Evolutionary conservation across 805 yeast genomes (phyloP), one percentile per base, ranked within the genome.

Genomic region (Metschnikowia lachancei): DNA sequence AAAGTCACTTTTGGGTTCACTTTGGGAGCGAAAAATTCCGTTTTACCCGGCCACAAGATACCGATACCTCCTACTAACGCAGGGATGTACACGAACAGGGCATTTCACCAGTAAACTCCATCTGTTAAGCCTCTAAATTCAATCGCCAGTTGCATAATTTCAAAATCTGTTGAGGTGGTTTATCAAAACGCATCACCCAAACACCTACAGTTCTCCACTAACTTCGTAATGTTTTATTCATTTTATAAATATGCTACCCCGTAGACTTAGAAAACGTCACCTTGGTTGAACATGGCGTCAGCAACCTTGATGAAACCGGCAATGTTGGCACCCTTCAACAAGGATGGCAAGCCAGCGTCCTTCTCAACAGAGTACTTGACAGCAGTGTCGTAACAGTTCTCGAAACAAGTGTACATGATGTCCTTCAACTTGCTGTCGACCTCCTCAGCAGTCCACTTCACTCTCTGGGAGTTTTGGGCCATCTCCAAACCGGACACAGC

Each of bases 231-330:
- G 17, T 16, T 38, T 26, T 39, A n/a, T 20, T 11, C 14, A 30
- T 29, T n/a, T 33, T 32, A 24, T 33, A 28, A 24, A 34, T 14
- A 16, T 1, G 14, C 35, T 19, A 41, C 37, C 36, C 39, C 17
- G 31, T 30, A 33, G 32, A 41, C 39, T 62, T 71, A 73, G 53
- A 62, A 75, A 40, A 74, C 82, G 60, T 92, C 97, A 77, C 98
- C 99, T 72, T 88, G 96, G 79, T 80, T 95, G 67, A 86, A 85
- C 99, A 92, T 92, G 62, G 97, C 98, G 61, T 87, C 94, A 59
- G 96, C 97, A 64, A 92, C 99, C 82, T 92, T 92, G 69, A 91
- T 82, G 83, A 92, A 92, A 74, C 97, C 97, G 57, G 98, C 97
- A 77, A 92, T 85, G 85, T 92, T 92, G 64, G 98, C 98, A 78